Conservation (phyloP, 768 basidiomycete genomes). For the Pholiota molesta region DNA sequence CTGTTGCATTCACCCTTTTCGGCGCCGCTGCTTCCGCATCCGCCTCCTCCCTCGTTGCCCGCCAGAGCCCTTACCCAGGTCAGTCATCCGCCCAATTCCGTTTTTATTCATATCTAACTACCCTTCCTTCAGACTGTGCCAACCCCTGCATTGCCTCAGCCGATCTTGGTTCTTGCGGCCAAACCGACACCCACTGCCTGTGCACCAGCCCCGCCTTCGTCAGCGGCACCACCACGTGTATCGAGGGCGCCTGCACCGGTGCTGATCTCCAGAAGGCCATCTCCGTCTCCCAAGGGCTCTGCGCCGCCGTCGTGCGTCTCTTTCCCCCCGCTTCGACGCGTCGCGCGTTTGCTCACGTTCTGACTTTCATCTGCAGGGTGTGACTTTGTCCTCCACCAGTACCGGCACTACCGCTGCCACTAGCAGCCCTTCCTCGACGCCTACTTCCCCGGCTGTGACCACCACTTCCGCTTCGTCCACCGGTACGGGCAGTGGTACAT, state of each 20-base stretch:
- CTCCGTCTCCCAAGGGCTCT: slow-evolving; percentile 41
- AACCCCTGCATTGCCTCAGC: slow-evolving; percentile 47
- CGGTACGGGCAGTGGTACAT: slow-evolving; percentile 8
- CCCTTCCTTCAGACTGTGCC: slow-evolving; percentile 52
- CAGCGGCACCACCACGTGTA: slow-evolving; percentile 48
- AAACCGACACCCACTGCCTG: slow-evolving; percentile 57
- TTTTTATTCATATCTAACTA: neutral
- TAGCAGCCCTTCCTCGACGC: slow-evolving; percentile 15
- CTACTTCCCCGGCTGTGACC: neutral
- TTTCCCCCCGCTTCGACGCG: neutral
- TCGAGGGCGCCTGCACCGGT: slow-evolving; percentile 47
- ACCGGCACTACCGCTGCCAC: slow-evolving; percentile 20
- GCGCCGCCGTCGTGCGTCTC: slow-evolving; percentile 51
- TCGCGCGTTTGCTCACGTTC: neutral
- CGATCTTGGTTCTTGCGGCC: slow-evolving; percentile 46
- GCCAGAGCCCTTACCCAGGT: slow-evolving; percentile 41
- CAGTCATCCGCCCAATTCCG: slow-evolving; percentile 8
- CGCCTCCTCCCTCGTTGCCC: slow-evolving; percentile 34
- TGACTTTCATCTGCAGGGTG: slow-evolving; percentile 42
- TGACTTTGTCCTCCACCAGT: slow-evolving; percentile 44
- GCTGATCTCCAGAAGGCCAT: slow-evolving; percentile 49
- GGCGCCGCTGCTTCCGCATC: slow-evolving; percentile 43
- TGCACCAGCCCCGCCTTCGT: slow-evolving; percentile 56
- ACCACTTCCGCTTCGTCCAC: neutral
- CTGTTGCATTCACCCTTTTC: slow-evolving; percentile 41